A percentile compares a stretch with the other conserved stretches of the same genome.
Evolutionary conservation across 805 yeast genomes (phyloP).

Genomic region (Hemisphaericaspora nanyangensis): DNA sequence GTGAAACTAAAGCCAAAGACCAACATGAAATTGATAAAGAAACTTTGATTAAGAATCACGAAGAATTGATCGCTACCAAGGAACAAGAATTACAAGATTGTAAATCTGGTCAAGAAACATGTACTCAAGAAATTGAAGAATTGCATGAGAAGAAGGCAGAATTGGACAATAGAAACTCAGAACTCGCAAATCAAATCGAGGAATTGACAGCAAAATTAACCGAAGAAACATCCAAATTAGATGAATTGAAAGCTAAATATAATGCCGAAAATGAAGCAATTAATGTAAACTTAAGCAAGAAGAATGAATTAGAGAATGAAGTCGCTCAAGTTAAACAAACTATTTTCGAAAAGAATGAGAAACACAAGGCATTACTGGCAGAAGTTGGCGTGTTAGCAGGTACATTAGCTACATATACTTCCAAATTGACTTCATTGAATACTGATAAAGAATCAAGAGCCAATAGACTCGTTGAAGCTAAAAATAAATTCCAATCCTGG

Average conservation of each 20-base stretch:
- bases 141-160: constrained; percentile 41
- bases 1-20: constrained; percentile 45
- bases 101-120: constrained; percentile 37
- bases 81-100: constrained; percentile 41
- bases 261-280: constrained; percentile 26
- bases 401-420: constrained; percentile 42
- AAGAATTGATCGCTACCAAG: constrained; percentile 42
- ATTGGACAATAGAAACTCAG: constrained; percentile 36
- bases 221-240: constrained; percentile 32
- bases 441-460: constrained; percentile 35
- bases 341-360: constrained; percentile 33
- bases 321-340: constrained; percentile 33
- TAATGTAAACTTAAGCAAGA: constrained; percentile 25
- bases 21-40: constrained; percentile 45
- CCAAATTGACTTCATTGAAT: constrained; percentile 37
- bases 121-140: constrained; percentile 42
- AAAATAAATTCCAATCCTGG: constrained; percentile 40
- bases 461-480: constrained; percentile 38
- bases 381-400: constrained; percentile 44
- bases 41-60: constrained; percentile 39
- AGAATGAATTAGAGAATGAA: constrained; percentile 39
- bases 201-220: constrained; percentile 40
- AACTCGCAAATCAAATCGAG: constrained; percentile 35
- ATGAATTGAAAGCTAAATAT: constrained; percentile 29
- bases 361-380: constrained; percentile 32